These are phyloP conservation scores for Fraxinus latifolia DNA, from an alignment of 305 asterid genomes.

Conservation along the genomic window DNA sequence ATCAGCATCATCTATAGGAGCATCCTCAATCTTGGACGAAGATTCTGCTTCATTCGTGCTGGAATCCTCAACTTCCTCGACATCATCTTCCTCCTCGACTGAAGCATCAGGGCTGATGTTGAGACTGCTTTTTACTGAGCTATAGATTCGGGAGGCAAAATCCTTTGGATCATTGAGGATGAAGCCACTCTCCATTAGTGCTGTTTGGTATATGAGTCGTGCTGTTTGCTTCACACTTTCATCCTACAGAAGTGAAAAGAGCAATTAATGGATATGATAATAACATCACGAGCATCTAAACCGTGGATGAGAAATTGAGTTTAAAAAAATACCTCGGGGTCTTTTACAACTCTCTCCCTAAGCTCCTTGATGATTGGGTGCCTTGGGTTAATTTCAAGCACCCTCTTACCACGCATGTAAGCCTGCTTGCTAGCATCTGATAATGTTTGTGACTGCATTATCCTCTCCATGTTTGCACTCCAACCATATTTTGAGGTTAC, in stretches of 20 bases:
- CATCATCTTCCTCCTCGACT: slow-evolving; percentile 74
- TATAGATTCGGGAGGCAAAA: slow-evolving; percentile 64
- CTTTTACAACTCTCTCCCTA: slow-evolving; percentile 61
- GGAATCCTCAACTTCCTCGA: slow-evolving; percentile 52
- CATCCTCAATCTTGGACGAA: slow-evolving; percentile 26
- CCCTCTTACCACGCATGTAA: slow-evolving; percentile 95
- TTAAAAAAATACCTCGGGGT: slow-evolving; percentile 57
- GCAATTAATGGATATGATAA: not conserved
- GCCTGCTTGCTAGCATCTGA: slow-evolving; percentile 88
- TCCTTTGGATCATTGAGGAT: slow-evolving; percentile 63
- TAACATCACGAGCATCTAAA: not conserved
- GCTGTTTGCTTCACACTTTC: slow-evolving; percentile 63
- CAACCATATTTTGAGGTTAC: slow-evolving; percentile 92
- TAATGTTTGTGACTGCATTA: slow-evolving; percentile 92
- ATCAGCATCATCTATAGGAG: slow-evolving; percentile 15
- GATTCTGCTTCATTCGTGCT: slow-evolving; percentile 38
- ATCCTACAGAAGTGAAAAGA: slow-evolving; percentile 32
- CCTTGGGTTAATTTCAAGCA: slow-evolving; percentile 87
- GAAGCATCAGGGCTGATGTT: slow-evolving; percentile 55
- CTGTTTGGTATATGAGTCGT: slow-evolving; percentile 71
- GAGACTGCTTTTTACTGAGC: slow-evolving; percentile 59
- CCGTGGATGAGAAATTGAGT: not conserved
- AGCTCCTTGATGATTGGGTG: slow-evolving; percentile 95
- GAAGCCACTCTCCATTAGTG: slow-evolving; percentile 84
- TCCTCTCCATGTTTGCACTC: slow-evolving; percentile 96